Conservation (phyloP, 108 stramenopile genomes). For the Craspedostauros australis region DNA sequence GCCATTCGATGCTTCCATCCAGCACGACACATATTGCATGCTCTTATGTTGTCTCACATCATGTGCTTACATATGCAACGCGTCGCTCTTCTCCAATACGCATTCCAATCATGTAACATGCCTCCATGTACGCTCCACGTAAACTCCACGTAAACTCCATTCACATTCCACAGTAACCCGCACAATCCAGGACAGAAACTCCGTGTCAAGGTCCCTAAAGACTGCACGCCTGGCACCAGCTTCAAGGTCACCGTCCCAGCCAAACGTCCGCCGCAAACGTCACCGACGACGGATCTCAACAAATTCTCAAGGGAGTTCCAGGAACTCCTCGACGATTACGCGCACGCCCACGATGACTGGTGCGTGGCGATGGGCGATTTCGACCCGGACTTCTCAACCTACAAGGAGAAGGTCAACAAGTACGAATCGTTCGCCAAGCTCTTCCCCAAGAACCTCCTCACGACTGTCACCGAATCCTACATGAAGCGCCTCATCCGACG, state of each 20-base stretch:
- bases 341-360: conserved; percentile 66
- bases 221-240: conserved; percentile 46
- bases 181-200: conserved; percentile 69
- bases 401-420: conserved; percentile 55
- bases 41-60: too few relatives aligned
- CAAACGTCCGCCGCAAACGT: conserved; percentile 8
- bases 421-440: conserved; percentile 55
- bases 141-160: background rate
- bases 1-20: too few relatives aligned
- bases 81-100: too few relatives aligned
- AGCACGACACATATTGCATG: too few relatives aligned
- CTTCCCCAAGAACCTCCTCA: conserved; percentile 64
- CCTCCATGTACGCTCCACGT: background rate
- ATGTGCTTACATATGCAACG: too few relatives aligned
- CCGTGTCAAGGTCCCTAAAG: conserved; percentile 68
- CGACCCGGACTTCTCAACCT: conserved; percentile 35
- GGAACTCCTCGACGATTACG: conserved; percentile 45
- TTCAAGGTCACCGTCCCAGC: conserved; percentile 70
- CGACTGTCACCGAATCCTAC: conserved; percentile 50
- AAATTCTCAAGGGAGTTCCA: conserved; percentile 56
- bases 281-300: conserved; percentile 37
- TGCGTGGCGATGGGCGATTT: conserved; percentile 46
- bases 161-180: conserved; percentile 49
- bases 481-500: conserved; percentile 63
- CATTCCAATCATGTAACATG: background rate